phyloP scores from a whole-genome alignment of 495 filamentous ascomycete genomes.

The Penicillium arizonense region DNA sequence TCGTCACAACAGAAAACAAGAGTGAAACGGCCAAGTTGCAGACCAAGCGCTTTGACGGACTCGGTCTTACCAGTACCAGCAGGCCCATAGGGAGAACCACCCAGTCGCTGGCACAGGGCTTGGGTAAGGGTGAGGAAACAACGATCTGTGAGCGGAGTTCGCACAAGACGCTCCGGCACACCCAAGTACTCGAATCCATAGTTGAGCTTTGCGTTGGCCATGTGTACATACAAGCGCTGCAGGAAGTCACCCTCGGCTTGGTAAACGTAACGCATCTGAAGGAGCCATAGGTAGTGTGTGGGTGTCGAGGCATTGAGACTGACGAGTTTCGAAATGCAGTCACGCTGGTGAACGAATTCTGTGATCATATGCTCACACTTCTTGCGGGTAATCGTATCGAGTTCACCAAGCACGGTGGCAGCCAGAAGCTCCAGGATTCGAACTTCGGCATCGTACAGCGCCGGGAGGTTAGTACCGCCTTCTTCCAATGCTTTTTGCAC shows the following conservation, averaged over 20 bases:
- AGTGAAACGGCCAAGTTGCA: slow-evolving; percentile 95
- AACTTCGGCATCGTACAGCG: slow-evolving; percentile 72
- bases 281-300: slow-evolving; percentile 85
- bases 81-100: slow-evolving; percentile 95
- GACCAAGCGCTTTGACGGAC: slow-evolving; percentile 94
- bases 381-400: slow-evolving; percentile 83
- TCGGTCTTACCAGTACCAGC: slow-evolving; percentile 99
- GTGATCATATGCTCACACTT: slow-evolving; percentile 99
- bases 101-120: slow-evolving; percentile 89
- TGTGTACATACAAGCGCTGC: slow-evolving; percentile 83
- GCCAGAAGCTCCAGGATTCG: slow-evolving; percentile 80
- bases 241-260: slow-evolving; percentile 74
- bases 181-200: slow-evolving; percentile 99
- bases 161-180: slow-evolving; percentile 90
- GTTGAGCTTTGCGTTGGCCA: slow-evolving; percentile 92
- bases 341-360: slow-evolving; percentile 96
- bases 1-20: slow-evolving; percentile 99
- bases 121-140: slow-evolving; percentile 98
- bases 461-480: slow-evolving; percentile 63
- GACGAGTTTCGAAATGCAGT: slow-evolving; percentile 81
- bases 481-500: slow-evolving; percentile 72
- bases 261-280: slow-evolving; percentile 98
- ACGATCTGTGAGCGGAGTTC: slow-evolving; percentile 93
- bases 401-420: slow-evolving; percentile 82
- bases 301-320: slow-evolving; percentile 70